phyloP scores from a whole-genome alignment of 306 rosid genomes.

The Trifolium repens region DNA sequence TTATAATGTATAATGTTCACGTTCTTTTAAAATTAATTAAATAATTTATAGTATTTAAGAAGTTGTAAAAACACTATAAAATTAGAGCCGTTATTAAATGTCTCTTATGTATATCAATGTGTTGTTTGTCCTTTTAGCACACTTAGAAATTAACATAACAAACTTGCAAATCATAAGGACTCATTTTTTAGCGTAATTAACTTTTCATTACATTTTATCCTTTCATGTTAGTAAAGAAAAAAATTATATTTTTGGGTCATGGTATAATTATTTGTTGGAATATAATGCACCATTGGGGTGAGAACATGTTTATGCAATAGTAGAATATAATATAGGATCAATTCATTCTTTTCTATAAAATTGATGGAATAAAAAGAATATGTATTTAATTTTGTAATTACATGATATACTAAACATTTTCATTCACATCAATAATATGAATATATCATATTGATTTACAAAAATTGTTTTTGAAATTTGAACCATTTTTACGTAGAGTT shows the following conservation, averaged over 20 bases:
- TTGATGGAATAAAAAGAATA: no score
- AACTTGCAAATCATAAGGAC: neutral
- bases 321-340: no score
- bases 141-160: neutral
- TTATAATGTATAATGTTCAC: neutral
- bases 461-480: no score
- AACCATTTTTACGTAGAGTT: no score
- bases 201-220: neutral
- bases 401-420: no score
- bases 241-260: neutral
- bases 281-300: neutral
- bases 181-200: neutral
- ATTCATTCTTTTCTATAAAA: no score
- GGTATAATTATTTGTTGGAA: neutral
- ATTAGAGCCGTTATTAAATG: neutral
- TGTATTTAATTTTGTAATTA: no score
- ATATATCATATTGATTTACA: no score
- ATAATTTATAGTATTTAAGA: neutral
- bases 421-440: no score
- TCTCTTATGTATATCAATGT: neutral
- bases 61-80: neutral
- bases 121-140: neutral
- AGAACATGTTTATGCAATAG: neutral
- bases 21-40: neutral
- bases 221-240: neutral